Evolutionary conservation across 371 early-diverging fungal species (phyloP).

Genomic region (Paraphysoderma sedebokerense): DNA sequence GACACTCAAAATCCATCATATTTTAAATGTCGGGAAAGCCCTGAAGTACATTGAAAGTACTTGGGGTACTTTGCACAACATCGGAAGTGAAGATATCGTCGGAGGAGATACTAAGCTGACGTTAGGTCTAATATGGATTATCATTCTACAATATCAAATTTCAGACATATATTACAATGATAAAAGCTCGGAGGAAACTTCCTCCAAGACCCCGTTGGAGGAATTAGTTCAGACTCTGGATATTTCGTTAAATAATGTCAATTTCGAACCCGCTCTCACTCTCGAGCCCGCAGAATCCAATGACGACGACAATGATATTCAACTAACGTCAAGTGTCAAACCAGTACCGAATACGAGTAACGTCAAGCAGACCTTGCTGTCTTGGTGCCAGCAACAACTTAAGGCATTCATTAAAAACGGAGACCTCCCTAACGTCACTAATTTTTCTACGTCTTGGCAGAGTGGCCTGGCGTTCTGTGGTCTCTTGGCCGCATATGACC

Average conservation of each 20-base stretch:
- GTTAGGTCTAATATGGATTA: slow-evolving; percentile 61
- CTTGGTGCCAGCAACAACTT: slow-evolving; percentile 96
- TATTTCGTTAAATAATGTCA: too few species aligned
- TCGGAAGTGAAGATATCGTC: slow-evolving; percentile 67
- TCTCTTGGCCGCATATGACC: too few species aligned
- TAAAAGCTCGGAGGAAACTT: too few species aligned
- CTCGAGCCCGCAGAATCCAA: too few species aligned
- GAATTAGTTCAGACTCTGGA: too few species aligned
- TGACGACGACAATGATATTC: too few species aligned
- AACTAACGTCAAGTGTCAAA: too few species aligned
- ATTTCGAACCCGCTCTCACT: too few species aligned
- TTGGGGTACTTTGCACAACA: slow-evolving; percentile 40
- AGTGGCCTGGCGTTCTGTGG: slow-evolving; percentile 79
- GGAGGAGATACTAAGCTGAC: slow-evolving; percentile 74
- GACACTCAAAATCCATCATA: slow-evolving; percentile 47
- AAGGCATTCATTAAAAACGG: too few species aligned
- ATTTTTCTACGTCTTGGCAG: slow-evolving; percentile 80
- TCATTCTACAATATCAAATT: slow-evolving; percentile 54
- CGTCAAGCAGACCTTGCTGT: slow-evolving; percentile 76
- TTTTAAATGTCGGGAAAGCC: slow-evolving; percentile 59
- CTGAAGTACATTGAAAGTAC: slow-evolving; percentile 35
- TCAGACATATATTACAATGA: background rate
- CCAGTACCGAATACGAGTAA: too few species aligned
- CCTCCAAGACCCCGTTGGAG: too few species aligned
- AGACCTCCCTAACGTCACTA: slow-evolving; percentile 62